Conservation (phyloP, 2,329 filamentous ascomycete species). For the Colletotrichum aenigma region DNA sequence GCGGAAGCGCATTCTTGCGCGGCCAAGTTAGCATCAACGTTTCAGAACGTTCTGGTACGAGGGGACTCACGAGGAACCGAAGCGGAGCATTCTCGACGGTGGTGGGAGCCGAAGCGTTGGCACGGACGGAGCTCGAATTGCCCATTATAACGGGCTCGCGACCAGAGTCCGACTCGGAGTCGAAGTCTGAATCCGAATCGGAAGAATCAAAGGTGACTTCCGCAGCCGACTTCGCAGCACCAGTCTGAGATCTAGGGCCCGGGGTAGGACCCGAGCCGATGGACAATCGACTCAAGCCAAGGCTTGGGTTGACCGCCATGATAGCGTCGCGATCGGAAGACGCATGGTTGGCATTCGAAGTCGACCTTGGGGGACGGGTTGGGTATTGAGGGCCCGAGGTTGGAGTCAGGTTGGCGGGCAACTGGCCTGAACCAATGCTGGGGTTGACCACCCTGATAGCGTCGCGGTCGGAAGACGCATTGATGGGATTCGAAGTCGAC, state of each 20-base stretch:
- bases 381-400: neutral
- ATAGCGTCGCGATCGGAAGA: neutral
- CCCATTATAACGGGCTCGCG: neutral
- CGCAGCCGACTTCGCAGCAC: neutral
- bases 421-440: too few species aligned
- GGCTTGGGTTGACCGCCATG: neutral
- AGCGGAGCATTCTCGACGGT: accelerated
- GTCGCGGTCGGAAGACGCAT: too few species aligned
- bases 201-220: neutral
- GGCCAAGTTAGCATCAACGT: neutral
- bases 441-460: too few species aligned
- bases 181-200: neutral
- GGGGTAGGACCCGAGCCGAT: neutral
- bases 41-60: neutral
- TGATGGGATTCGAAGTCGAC: too few species aligned
- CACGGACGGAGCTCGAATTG: neutral
- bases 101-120: neutral
- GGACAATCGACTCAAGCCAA: neutral
- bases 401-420: neutral
- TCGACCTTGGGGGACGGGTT: neutral
- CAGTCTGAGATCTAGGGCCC: neutral
- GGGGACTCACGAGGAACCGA: neutral
- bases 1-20: neutral
- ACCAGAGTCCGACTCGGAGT: neutral
- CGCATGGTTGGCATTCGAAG: neutral